Base-by-base conservation (phyloP, 1,284 basidiomycete species). In the Rhodotorula mucilaginosa region DNA sequence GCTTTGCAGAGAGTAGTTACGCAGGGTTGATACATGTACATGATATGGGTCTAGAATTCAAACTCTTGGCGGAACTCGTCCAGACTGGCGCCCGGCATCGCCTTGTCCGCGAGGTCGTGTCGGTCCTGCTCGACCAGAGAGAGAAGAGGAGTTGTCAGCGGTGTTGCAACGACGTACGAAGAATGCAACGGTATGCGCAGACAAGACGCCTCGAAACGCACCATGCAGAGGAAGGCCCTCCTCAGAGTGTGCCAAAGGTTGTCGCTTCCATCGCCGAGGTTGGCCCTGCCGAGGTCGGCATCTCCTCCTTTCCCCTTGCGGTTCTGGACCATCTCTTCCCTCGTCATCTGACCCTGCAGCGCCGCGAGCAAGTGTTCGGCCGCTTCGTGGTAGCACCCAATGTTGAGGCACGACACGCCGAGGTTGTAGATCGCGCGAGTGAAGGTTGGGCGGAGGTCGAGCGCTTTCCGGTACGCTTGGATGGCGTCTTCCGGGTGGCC, bases 301-400 rank as follows among this genome's bases (percentile, higher is more conserved):
- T 68, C 65, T 49, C 61, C 64, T n/a, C 76, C 76, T 52, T 52
- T 62, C 23, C 67, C 58, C 69, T 79, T 61, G 72, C 88, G 87
- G 26, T 65, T 58, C 66, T 49, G 49, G 31, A 58, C 67, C 2
- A 72, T 69, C 54, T 78, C 73, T 19, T 78, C 78, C 69, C 80
- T 80, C 74, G 81, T 79, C 65, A 83, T 81, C 89, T 87, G 96
- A 77, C 97, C 84, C 2, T 88, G 87, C n/a, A 99, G 83, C 0
- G 93, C 97, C 69, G 92, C 90, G 66, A 99, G 84, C 81, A 99
- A 90, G 81, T 99, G 97, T 79, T 99, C 97, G 4, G 93, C 93
- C 0, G 97, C 96, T 83, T 99, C 96, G 79, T 92, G 90, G 29
- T 93, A 88, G 12, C 95, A 93, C 26, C 94, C 94, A 62, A 99